Evolutionary conservation across 345 rosid genomes (phyloP).

Genomic region (Eucalyptus marginata): DNA sequence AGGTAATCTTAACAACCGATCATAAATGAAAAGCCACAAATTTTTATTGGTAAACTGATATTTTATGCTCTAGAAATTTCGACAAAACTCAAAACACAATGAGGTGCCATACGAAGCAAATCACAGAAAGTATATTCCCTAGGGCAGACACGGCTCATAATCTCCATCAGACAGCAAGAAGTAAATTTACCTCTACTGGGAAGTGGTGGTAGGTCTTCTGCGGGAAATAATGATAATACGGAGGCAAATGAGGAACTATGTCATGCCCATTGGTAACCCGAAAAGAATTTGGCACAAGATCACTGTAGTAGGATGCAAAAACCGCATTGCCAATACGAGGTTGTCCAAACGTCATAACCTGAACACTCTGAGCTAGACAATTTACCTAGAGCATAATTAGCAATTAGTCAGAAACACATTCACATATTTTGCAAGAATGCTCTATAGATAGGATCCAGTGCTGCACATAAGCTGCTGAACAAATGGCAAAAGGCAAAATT

Average conservation of each 20-base stretch:
- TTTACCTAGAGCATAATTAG: constrained; percentile 39
- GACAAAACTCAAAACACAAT: background rate
- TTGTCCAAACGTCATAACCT: constrained; percentile 88
- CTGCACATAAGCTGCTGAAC: background rate
- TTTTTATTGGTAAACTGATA: background rate
- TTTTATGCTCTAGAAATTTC: background rate
- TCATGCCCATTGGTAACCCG: constrained; percentile 75
- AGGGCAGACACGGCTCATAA: background rate
- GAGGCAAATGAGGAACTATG: constrained; percentile 93
- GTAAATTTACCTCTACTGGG: constrained; percentile 67
- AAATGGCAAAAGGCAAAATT: background rate
- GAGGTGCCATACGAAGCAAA: background rate
- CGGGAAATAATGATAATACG: constrained; percentile 59
- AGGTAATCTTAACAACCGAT: background rate
- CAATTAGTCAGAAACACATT: background rate
- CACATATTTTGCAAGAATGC: background rate
- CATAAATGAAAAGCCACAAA: background rate
- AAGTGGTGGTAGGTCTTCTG: constrained; percentile 95
- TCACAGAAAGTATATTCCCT: background rate
- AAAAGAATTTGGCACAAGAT: constrained; percentile 60
- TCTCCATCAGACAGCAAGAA: background rate
- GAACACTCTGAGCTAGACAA: constrained; percentile 42
- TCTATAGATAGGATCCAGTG: background rate
- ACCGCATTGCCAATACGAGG: constrained; percentile 93
- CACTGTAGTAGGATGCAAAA: constrained; percentile 62